Base-by-base conservation (phyloP, 2,329 filamentous ascomycete species). In the Alternaria ethzedia region DNA sequence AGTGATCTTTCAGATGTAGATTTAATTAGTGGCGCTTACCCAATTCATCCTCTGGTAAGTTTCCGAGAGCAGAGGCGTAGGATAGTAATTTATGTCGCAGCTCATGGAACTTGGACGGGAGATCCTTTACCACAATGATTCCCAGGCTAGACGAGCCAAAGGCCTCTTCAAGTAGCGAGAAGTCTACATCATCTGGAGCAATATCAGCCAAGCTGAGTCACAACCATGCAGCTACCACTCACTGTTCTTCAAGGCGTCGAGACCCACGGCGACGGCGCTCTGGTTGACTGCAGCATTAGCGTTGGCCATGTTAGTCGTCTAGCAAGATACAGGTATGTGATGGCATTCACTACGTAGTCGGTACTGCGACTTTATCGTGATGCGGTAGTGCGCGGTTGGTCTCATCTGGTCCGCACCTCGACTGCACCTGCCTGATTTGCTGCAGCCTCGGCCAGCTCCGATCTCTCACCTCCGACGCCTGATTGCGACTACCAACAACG, bases 131-230 rank as follows among this genome's bases (percentile, higher is more conserved):
- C n/a, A 98, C 84, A 59, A 99, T 90, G 56, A 99, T 97, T 0
- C 96, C 96, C 12, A 98, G 84, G 3, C 94, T 97, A 25, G 92
- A 89, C 2, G 94, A 93, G 0, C 96, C 96, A 77, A 99, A 98
- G 0, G 96, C 96, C 70, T 91, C 81, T 72, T 92, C 87, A 11
- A 96, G 85, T 0, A 87, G 87, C 59, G 88, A 86, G 56, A 93
- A 90, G 0, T 90, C 85, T 49, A 95, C 85, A 61, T 86, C 86
- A 20, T 88, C 91, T 92, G 12, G 43, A 28, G 15, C 41, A 23
- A 12, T 21, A 44, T 25, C 49, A 49, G 49, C 56, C 43, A 57
- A 54, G 20, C 6, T 47, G 12, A 12, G 13, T 23, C 49, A 21
- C 15, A 36, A 43, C 15, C 47, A 21, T 58, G 44, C 20, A 28